Evolutionary conservation across 495 filamentous ascomycete genomes (phyloP).

Genomic region (Tuber brumale): DNA sequence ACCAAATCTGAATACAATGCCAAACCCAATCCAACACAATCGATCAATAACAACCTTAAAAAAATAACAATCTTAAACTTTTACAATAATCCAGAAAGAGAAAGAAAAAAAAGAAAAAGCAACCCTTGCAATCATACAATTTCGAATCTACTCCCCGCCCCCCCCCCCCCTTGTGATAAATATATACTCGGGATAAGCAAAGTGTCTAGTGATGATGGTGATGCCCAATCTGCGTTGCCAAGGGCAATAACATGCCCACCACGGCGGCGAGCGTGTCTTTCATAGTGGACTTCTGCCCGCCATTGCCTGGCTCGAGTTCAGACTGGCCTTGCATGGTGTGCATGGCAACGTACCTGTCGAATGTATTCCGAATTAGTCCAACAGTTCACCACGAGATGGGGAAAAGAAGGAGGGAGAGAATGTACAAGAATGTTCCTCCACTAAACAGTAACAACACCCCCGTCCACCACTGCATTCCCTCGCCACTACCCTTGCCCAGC

Average conservation of each 20-base stretch:
- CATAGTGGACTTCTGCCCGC: slow-evolving; percentile 59
- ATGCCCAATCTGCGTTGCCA: slow-evolving; percentile 86
- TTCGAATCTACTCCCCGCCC: background rate
- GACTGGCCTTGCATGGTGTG: slow-evolving; percentile 90
- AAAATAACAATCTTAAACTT: background rate
- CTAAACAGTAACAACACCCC: slow-evolving; percentile 88
- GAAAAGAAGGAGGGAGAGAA: slow-evolving; percentile 14
- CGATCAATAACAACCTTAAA: background rate
- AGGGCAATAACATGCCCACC: slow-evolving; percentile 80
- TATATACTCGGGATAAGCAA: slow-evolving; percentile 2
- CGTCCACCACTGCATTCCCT: slow-evolving; percentile 72
- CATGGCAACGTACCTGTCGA: slow-evolving; percentile 88
- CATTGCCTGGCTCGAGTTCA: slow-evolving; percentile 27
- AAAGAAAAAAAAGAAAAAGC: background rate
- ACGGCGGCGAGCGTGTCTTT: slow-evolving; percentile 70
- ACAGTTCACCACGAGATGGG: background rate
- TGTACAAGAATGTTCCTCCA: slow-evolving; percentile 90
- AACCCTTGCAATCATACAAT: background rate
- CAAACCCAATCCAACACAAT: background rate
- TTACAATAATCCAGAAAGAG: slow-evolving; percentile 8
- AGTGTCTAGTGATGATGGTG: slow-evolving; percentile 50
- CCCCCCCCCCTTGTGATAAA: slow-evolving; percentile 3
- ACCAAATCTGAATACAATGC: background rate
- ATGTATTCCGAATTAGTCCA: slow-evolving; percentile 5
- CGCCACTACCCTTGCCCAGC: slow-evolving; percentile 50